These are phyloP conservation scores for Euphorbia corollata DNA, from an alignment of 441 rosid species.

Conservation along the genomic window DNA sequence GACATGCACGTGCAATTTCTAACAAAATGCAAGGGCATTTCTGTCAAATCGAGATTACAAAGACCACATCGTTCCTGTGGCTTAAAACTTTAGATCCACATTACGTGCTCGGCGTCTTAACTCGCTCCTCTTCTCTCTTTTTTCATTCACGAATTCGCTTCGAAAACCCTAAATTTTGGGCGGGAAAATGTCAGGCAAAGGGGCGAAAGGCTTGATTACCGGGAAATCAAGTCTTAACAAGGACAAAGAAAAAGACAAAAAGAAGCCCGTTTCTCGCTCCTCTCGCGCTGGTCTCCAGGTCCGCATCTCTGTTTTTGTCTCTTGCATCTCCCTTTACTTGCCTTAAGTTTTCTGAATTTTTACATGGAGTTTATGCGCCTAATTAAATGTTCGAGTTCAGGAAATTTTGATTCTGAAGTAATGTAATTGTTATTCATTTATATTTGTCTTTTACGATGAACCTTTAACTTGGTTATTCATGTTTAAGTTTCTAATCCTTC, in stretches of 20 bases:
- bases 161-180: conserved; percentile 14
- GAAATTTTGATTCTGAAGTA: neutral
- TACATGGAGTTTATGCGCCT: neutral
- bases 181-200: conserved; percentile 81
- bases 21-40: conserved; percentile 11
- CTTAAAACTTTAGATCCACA: conserved; percentile 4
- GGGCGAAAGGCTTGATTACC: conserved; percentile 80
- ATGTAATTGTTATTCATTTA: neutral
- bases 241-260: conserved; percentile 74
- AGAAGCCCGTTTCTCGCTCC: conserved; percentile 77
- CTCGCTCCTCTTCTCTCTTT: neutral
- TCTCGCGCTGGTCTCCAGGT: conserved; percentile 96
- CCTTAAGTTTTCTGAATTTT: neutral
- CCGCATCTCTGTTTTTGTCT: neutral
- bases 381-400: neutral
- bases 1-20: neutral
- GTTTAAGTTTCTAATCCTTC: too few species aligned
- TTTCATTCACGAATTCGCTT: neutral
- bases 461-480: neutral
- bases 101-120: neutral
- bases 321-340: neutral
- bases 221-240: conserved; percentile 54
- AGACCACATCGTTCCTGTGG: neutral
- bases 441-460: neutral
- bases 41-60: neutral